These are phyloP conservation scores for Hansenula sp. DNA, from an alignment of 1,139 yeast genomes.

Conservation along the genomic window DNA sequence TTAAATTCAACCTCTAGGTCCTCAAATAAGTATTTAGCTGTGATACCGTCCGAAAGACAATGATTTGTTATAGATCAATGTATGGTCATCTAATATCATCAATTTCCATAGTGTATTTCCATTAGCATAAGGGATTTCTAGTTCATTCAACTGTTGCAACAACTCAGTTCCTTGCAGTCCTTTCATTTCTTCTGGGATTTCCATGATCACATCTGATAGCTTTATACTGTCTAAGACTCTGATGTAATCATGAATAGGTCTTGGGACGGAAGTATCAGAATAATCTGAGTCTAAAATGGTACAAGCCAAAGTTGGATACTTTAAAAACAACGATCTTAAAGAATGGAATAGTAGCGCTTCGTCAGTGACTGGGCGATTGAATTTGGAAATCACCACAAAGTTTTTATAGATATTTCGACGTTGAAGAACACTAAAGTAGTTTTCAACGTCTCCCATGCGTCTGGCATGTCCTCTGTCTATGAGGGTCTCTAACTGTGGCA, in stretches of 20 bases:
- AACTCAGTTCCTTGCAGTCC: constrained; percentile 2
- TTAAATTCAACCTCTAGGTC: constrained; percentile 11
- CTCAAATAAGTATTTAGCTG: constrained; percentile 12
- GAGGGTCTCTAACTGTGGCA: neutral
- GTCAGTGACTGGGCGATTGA: constrained; percentile 9
- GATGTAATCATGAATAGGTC: constrained; percentile 15
- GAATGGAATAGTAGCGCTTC: constrained; percentile 6
- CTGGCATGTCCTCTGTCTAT: constrained; percentile 18
- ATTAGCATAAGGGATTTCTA: constrained; percentile 14
- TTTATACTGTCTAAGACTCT: constrained; percentile 11
- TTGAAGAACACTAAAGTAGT: constrained; percentile 17
- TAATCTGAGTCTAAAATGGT: constrained; percentile 15
- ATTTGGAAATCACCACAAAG: constrained; percentile 12
- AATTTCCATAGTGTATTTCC: constrained; percentile 16
- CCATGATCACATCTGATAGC: constrained; percentile 11
- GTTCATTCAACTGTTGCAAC: constrained; percentile 7
- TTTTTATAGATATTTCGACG: constrained; percentile 17
- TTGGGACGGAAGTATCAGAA: constrained; percentile 12
- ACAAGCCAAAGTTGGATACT: constrained; percentile 14
- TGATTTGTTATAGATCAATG: constrained; percentile 18
- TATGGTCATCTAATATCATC: constrained; percentile 12
- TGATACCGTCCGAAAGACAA: constrained; percentile 17
- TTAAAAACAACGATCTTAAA: constrained; percentile 10
- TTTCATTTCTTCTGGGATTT: constrained; percentile 8
- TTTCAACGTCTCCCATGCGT: constrained; percentile 19